These are phyloP conservation scores for Umbilicus rupestris DNA, from an alignment of 164 flowering plant genomes.

Conservation along the genomic window DNA sequence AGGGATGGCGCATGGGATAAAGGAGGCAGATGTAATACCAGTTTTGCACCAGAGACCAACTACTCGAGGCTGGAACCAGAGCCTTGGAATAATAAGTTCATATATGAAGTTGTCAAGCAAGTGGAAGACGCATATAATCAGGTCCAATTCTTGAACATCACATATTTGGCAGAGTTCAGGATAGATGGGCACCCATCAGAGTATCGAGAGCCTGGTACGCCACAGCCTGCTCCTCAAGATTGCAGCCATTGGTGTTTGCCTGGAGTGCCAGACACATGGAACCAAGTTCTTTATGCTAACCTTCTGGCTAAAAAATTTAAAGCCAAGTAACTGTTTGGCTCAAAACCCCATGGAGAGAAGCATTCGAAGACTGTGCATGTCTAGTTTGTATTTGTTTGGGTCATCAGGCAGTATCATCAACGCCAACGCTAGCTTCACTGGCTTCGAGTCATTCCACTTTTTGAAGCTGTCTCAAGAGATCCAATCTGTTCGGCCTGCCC, in stretches of 20 bases:
- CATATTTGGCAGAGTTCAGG: conserved; percentile 57
- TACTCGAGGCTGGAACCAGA: conserved; percentile 34
- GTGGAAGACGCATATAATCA: conserved; percentile 27
- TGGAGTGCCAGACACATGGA: conserved; percentile 84
- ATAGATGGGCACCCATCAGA: conserved; percentile 59
- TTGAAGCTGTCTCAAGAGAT: conserved; percentile 91
- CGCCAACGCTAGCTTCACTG: conserved; percentile 40
- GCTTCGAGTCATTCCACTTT: conserved; percentile 73
- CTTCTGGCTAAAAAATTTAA: conserved; percentile 28
- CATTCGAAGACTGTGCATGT: too few species aligned
- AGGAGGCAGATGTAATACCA: conserved; percentile 48
- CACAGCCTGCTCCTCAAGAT: conserved; percentile 37
- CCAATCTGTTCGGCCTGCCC: conserved; percentile 80
- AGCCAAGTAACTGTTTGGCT: conserved; percentile 13
- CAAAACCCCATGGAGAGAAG: too few species aligned
- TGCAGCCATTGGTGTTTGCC: conserved; percentile 91
- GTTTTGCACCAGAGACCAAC: conserved; percentile 39
- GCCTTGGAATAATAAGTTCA: conserved; percentile 30
- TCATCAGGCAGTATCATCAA: too few species aligned
- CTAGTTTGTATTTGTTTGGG: too few species aligned
- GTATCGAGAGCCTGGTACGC: conserved; percentile 53
- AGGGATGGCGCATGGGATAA: conserved; percentile 65
- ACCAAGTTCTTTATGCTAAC: conserved; percentile 51
- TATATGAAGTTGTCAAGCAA: conserved; percentile 28
- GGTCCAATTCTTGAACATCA: conserved; percentile 47